These are phyloP conservation scores for Rhamnella rubrinervis DNA, from an alignment of 331 rosid genomes.

Conservation along the genomic window DNA sequence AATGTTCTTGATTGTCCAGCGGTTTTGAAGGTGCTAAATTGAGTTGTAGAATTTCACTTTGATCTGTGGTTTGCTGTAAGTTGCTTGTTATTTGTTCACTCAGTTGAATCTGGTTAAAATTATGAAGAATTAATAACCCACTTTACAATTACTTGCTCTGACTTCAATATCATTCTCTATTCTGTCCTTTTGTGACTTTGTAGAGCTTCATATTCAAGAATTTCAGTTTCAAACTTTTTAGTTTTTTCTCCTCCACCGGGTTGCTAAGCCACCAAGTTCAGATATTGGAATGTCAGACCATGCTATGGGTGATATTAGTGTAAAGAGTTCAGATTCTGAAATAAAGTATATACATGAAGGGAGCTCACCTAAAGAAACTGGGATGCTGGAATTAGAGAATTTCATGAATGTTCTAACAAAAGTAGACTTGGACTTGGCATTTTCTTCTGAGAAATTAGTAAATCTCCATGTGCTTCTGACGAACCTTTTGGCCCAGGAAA, in stretches of 20 bases:
- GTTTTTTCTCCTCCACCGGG: slow-evolving; percentile 9
- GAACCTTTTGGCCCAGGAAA: slow-evolving; percentile 66
- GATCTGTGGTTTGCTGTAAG: background rate
- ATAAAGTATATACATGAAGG: slow-evolving; percentile 34
- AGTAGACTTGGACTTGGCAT: slow-evolving; percentile 77
- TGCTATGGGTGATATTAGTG: slow-evolving; percentile 28
- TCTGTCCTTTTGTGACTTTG: background rate
- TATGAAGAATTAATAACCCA: background rate
- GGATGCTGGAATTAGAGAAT: slow-evolving; percentile 47
- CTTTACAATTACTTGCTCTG: background rate
- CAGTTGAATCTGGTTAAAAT: background rate
- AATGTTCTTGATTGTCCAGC: too few species aligned
- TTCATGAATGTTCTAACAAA: slow-evolving; percentile 56
- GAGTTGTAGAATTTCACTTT: background rate
- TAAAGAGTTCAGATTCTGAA: slow-evolving; percentile 32
- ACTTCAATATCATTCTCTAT: background rate
- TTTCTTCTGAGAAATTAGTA: slow-evolving; percentile 75
- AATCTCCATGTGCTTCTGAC: slow-evolving; percentile 68
- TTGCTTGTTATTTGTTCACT: slow-evolving; percentile 5
- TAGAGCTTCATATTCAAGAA: background rate
- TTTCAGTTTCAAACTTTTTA: background rate
- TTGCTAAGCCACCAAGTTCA: slow-evolving; percentile 31
- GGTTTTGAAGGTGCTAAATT: background rate
- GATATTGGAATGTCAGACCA: slow-evolving; percentile 46
- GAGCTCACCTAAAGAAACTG: slow-evolving; percentile 41